Percentiles rank a stretch among this genome's conserved stretches.
These are phyloP conservation scores for Hamamelis virginiana DNA, from an alignment of 164 flowering plant species.

Conservation along the genomic window DNA sequence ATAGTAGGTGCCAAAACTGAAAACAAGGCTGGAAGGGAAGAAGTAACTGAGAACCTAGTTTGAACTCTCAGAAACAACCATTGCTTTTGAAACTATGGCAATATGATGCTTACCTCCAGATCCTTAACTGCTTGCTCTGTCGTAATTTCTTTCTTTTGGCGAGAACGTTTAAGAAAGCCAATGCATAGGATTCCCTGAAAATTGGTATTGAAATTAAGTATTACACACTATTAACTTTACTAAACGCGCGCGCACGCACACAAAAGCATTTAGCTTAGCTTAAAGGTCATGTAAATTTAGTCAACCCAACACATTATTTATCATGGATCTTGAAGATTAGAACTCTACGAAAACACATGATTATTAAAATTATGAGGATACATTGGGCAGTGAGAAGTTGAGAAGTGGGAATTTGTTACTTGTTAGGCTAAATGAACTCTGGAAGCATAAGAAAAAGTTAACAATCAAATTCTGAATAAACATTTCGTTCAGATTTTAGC, in stretches of 20 bases:
- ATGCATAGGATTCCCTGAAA: constrained; percentile 78
- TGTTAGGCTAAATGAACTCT: too few species aligned
- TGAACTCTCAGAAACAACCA: neutral
- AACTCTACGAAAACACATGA: neutral
- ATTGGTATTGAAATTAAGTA: neutral
- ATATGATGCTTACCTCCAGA: constrained; percentile 57
- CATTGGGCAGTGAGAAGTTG: neutral
- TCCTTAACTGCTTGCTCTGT: constrained; percentile 79
- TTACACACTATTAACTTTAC: neutral
- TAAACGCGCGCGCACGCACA: neutral
- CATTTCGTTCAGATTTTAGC: too few species aligned
- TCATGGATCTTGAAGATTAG: neutral
- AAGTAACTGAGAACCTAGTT: neutral
- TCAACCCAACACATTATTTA: too few species aligned
- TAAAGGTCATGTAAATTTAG: neutral
- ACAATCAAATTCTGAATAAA: too few species aligned
- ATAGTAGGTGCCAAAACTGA: neutral
- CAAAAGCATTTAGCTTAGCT: neutral
- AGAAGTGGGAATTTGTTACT: neutral
- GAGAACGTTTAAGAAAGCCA: constrained; percentile 81
- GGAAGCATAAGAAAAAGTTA: too few species aligned
- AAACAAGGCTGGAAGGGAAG: neutral
- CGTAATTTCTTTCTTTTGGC: constrained; percentile 61
- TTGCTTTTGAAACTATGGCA: neutral
- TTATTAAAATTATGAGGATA: too few species aligned